Conservation (phyloP, 2,329 filamentous ascomycete genomes). For the Curvularia sp. region DNA sequence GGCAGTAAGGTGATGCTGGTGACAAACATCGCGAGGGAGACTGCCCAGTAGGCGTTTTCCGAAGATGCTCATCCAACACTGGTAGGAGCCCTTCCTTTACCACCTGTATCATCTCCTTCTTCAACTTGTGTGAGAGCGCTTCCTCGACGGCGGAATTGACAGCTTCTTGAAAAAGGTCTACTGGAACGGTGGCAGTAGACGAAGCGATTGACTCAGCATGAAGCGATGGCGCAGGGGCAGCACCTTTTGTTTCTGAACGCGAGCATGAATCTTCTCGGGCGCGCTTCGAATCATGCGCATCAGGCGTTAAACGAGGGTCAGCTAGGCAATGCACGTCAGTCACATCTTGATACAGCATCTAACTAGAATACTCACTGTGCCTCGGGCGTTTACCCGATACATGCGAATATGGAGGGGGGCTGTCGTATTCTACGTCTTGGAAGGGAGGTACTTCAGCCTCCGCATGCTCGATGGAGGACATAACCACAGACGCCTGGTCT, state of each 20-base stretch:
- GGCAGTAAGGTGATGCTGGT: not conserved
- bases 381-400: constrained; percentile 1
- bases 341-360: not conserved
- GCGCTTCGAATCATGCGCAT: constrained; percentile 3
- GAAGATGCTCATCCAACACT: not conserved
- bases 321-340: not conserved
- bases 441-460: not conserved
- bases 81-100: not conserved
- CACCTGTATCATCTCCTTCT: not conserved
- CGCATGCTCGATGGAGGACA: not conserved
- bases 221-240: not conserved
- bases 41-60: not conserved
- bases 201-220: not conserved
- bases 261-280: not conserved
- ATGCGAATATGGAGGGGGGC: constrained; percentile 8
- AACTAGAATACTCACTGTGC: constrained; percentile 1
- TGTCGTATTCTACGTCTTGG: not conserved
- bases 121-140: not conserved
- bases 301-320: not conserved
- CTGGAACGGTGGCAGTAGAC: constrained; percentile 4
- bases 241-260: not conserved
- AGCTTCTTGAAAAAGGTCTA: constrained; percentile 1
- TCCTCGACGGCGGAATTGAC: not conserved
- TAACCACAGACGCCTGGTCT: not conserved
- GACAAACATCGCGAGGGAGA: not conserved